Percentiles rank a stretch among this genome's conserved stretches.
Evolutionary conservation across 768 basidiomycete species (phyloP).

Genomic region (Kwoniella dejecticola): DNA sequence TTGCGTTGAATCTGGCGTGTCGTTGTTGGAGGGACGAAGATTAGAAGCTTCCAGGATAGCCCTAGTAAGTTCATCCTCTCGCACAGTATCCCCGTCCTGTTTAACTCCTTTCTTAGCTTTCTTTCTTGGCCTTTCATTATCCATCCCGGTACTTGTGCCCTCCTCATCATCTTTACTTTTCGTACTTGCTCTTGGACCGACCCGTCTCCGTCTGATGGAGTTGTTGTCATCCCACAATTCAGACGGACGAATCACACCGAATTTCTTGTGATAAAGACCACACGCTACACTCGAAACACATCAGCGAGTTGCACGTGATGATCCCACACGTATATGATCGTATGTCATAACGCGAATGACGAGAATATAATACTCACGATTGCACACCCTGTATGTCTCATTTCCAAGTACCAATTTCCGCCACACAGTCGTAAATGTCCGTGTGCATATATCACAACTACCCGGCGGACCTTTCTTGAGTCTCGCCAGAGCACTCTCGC

Average conservation of each 20-base stretch:
- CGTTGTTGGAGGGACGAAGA: too few species aligned
- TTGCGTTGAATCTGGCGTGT: too few species aligned
- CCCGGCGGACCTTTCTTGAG: constrained; percentile 42
- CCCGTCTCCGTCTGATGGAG: constrained; percentile 37
- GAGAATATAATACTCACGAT: constrained; percentile 32
- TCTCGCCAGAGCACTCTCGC: constrained; percentile 26
- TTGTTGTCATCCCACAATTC: constrained; percentile 49
- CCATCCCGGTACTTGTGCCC: too few species aligned
- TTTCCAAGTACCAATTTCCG: constrained; percentile 37
- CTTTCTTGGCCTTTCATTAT: constrained; percentile 6
- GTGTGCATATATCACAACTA: constrained; percentile 48
- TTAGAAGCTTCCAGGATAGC: too few species aligned
- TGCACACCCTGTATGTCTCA: constrained; percentile 41
- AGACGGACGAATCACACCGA: constrained; percentile 44
- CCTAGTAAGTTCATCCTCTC: too few species aligned
- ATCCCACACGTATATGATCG: background rate
- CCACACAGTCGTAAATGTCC: constrained; percentile 48
- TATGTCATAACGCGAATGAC: background rate
- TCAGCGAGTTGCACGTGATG: background rate
- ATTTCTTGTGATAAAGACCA: constrained; percentile 46
- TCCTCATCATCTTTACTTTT: background rate
- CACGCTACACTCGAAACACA: constrained; percentile 28
- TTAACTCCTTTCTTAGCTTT: constrained; percentile 3
- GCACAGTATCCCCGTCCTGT: background rate
- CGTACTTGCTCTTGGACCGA: background rate